Evolutionary conservation across 1,139 yeast genomes (phyloP).

Genomic region (Yamadazyma trypodendri): DNA sequence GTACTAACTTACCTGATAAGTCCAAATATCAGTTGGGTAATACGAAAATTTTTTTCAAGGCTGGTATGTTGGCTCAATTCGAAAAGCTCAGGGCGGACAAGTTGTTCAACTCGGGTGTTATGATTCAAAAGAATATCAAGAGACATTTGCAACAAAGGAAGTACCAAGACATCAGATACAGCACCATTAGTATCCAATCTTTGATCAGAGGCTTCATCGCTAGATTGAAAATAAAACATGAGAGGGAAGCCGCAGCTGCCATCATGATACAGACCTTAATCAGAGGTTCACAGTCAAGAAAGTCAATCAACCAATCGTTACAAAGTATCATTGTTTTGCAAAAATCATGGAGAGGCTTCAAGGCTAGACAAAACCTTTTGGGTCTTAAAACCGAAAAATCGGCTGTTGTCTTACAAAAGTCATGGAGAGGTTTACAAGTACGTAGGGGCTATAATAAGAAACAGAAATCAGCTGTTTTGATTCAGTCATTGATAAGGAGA

Average conservation of each 20-base stretch:
- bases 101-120: conserved; percentile 71
- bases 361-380: conserved; percentile 51
- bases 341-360: conserved; percentile 64
- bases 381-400: conserved; percentile 56
- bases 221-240: conserved; percentile 56
- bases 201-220: conserved; percentile 61
- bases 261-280: conserved; percentile 67
- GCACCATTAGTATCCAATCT: conserved; percentile 61
- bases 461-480: conserved; percentile 57
- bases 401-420: conserved; percentile 69
- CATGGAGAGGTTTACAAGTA: conserved; percentile 57
- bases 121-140: conserved; percentile 84
- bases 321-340: conserved; percentile 62
- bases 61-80: conserved; percentile 91
- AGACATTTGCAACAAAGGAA: conserved; percentile 61
- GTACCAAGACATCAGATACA: conserved; percentile 54
- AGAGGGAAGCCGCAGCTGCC: conserved; percentile 67
- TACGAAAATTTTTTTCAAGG: conserved; percentile 92
- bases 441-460: conserved; percentile 44
- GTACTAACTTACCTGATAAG: conserved; percentile 58
- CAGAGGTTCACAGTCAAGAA: conserved; percentile 64
- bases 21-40: conserved; percentile 81
- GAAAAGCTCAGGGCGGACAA: conserved; percentile 84
- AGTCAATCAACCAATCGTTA: conserved; percentile 41
- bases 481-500: conserved; percentile 80